Evolutionary conservation across 2,329 filamentous ascomycete species (phyloP).

Genomic region (Huntiella abstrusa): DNA sequence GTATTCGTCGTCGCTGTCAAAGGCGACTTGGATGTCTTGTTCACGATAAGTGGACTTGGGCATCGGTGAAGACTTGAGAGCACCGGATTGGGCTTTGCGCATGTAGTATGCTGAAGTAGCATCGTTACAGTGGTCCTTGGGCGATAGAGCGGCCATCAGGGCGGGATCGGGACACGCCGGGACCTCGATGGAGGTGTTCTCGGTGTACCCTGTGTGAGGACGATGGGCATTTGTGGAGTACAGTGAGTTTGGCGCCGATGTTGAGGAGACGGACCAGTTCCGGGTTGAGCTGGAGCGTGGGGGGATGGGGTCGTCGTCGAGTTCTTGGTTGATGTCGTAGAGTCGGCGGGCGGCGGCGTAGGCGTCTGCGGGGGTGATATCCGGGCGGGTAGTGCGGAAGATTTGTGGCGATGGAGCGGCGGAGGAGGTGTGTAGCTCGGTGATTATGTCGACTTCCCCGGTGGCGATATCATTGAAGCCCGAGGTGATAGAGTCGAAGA

Average conservation of each 20-base stretch:
- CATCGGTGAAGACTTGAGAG: slow-evolving; percentile 4
- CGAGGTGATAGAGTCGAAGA: slow-evolving; percentile 9
- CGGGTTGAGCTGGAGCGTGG: slow-evolving; percentile 19
- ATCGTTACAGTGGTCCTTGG: slow-evolving; percentile 12
- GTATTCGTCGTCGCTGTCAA: not conserved
- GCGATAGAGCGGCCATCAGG: slow-evolving; percentile 12
- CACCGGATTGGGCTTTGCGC: slow-evolving; percentile 6
- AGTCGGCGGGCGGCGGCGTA: slow-evolving; percentile 15
- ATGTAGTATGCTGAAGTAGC: slow-evolving; percentile 11
- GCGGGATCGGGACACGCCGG: slow-evolving; percentile 8
- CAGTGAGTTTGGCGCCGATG: slow-evolving; percentile 22
- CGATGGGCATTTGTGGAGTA: slow-evolving; percentile 23
- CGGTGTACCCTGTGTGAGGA: slow-evolving; percentile 25
- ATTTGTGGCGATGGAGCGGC: slow-evolving; percentile 12
- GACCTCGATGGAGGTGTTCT: slow-evolving; percentile 26
- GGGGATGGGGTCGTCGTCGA: slow-evolving; percentile 18
- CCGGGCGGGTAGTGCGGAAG: slow-evolving; percentile 11
- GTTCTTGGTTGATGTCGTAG: slow-evolving; percentile 15
- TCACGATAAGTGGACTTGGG: not conserved
- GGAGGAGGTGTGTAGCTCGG: slow-evolving; percentile 3
- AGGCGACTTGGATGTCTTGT: not conserved
- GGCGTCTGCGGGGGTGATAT: slow-evolving; percentile 7
- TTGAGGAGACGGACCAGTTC: slow-evolving; percentile 25
- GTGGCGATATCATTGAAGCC: slow-evolving; percentile 4
- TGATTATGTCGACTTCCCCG: not conserved